Base-by-base conservation (phyloP, 768 basidiomycete species). In the Mycena metata region DNA sequence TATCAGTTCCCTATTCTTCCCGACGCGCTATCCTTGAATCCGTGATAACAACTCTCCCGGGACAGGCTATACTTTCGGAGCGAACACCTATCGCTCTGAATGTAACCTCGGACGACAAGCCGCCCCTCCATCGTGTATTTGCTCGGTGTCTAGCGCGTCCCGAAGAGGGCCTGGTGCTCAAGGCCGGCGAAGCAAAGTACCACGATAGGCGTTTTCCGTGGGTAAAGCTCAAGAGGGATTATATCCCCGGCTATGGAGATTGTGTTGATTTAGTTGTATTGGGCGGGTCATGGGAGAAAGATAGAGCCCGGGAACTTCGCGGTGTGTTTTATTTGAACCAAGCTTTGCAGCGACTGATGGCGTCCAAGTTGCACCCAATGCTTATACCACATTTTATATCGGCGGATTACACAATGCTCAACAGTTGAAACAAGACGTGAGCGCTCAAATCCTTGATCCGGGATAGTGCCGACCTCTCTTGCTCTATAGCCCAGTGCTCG, bases 211-310 rank as follows among this genome's bases (percentile, higher is more conserved):
- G 74, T 7, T 79, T 84, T 65, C 90, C 91, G 17, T 97, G 96
- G 95, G 90, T 96, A 33, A 97, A 98, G 80, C 74, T 95, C 55
- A 95, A 96, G 82, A 89, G 86, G 74, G 96, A 98, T 76, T 97
- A 97, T 69, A 94, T 98, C 43, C 89, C 90, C 1, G 91, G 91
- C 5, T 85, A 91, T 50, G 94, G 95, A 0, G 96, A 98, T 77
- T 85, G 88, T 6, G 72, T 96, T 17, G 94, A 96, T 76, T 84
- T 97, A 64, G 89, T 89, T 5, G 75, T 97, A 39, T 79, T 97
- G 21, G 96, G 88, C 2, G 94, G 90, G 21, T 81, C 85, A 0
- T 96, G 94, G 93, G 92, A 94, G 62, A 90, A 90, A 74, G 86
- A 90, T 41, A 85, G 96, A 11, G 96, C 86, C 4, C 80, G 94